Base-by-base conservation (phyloP, 768 basidiomycete species). In the Tephrocybe sp. region DNA sequence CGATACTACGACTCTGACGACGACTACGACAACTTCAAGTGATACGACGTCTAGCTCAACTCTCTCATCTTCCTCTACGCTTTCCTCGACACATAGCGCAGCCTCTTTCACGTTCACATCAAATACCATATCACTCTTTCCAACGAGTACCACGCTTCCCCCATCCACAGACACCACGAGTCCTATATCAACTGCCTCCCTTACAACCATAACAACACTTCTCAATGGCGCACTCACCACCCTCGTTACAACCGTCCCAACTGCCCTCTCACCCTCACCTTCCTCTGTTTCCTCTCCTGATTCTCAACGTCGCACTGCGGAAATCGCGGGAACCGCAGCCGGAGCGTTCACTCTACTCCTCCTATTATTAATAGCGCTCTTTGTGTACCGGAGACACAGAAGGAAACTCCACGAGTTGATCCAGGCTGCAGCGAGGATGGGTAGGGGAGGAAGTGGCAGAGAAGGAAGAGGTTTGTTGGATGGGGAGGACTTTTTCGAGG, bases 401-500 rank as follows among this genome's bases (percentile, higher is more conserved):
- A 51, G 55, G 8, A 56, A 56, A 30, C 33, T 56, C 9, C 47
- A 30, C 13, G 54, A 56, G 10, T 46, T 46, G 2, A 20, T 56
- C 39, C 23, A 52, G 1, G 32, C 47, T 1, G 23, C 52, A 4
- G 1, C 45, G 0, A 30, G 22, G 9, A 31, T 39, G 1, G 13
- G 46, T 1, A 13, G 13, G 11, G 30, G 31, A 2, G 42, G 35
- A 13, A 5, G 35, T 1, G 10, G 13, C 16, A 12, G 44, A n/a
- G 55, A 56, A 20, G 39, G 33, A 9, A 9, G 55, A 3, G 43
- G 55, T 0, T 23, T 56, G 20, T 30, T 56, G 4, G 55, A 56
- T 8, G 55, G 55, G 3, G 55, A 56, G 39, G 55, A 56, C 39
- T 56, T 56, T 47, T 56, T 49, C 16, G 55, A 56, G 8, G 55